phyloP scores from a whole-genome alignment of 1,139 yeast species.

The Diutina neorugosa region DNA sequence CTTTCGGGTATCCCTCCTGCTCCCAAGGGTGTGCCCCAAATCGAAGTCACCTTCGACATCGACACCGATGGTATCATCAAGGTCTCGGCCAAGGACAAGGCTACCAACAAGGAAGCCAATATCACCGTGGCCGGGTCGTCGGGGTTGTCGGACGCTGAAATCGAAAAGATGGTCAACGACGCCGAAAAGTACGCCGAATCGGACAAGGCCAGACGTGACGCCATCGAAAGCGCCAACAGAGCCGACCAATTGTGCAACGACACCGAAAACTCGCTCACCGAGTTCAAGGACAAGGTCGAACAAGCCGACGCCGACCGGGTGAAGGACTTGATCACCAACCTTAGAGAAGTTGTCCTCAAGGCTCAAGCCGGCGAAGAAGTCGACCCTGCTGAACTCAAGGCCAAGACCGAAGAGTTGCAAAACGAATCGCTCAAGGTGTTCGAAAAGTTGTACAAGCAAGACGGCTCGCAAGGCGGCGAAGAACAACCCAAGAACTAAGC shows the following conservation, averaged over 20 bases:
- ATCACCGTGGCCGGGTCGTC: slow-evolving; percentile 98
- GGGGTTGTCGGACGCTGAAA: slow-evolving; percentile 91
- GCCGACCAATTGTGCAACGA: slow-evolving; percentile 96
- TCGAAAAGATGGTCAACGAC: slow-evolving; percentile 96
- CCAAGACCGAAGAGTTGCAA: slow-evolving; percentile 92
- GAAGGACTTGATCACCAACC: slow-evolving; percentile 58
- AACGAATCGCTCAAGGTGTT: slow-evolving; percentile 84
- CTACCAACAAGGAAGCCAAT: slow-evolving; percentile 96
- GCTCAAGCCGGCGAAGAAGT: slow-evolving; percentile 91
- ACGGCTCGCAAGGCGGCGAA: slow-evolving; percentile 7
- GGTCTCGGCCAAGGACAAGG: slow-evolving; percentile 97
- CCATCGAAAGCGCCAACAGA: slow-evolving; percentile 92
- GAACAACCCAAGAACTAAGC: slow-evolving; percentile 2
- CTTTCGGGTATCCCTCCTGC: slow-evolving; percentile 97
- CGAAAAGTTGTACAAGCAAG: slow-evolving; percentile 90
- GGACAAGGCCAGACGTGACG: slow-evolving; percentile 90
- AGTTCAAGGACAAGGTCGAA: slow-evolving; percentile 88
- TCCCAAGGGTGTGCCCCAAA: slow-evolving; percentile 99
- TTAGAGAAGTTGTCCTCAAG: slow-evolving; percentile 86
- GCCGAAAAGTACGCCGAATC: slow-evolving; percentile 97
- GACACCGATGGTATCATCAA: slow-evolving; percentile 99
- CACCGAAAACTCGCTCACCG: slow-evolving; percentile 88
- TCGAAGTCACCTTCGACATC: slow-evolving; percentile 94
- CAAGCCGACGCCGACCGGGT: slow-evolving; percentile 81
- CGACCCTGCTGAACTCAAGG: slow-evolving; percentile 72